Percentiles rank a stretch among this genome's conserved stretches.
Conservation (phyloP, 140 eudicot genomes). For the Eryngium alpinum region DNA sequence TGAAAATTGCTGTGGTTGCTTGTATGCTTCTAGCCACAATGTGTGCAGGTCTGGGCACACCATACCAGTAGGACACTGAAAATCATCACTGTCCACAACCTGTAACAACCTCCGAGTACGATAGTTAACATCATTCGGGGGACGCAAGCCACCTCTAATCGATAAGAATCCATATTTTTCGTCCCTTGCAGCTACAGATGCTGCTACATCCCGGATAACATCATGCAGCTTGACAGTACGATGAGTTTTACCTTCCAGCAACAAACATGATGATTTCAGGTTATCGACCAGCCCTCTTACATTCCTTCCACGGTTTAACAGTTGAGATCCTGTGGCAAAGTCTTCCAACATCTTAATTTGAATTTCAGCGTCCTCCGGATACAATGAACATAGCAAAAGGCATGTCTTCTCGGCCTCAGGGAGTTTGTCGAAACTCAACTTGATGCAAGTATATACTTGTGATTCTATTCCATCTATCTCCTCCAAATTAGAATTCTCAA, state of each 20-base stretch:
- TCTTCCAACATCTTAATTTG: background rate
- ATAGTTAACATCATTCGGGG: background rate
- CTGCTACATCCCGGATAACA: too few relatives aligned
- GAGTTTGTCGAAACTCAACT: constrained; percentile 10
- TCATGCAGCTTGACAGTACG: background rate
- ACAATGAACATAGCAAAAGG: constrained; percentile 15
- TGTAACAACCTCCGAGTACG: background rate
- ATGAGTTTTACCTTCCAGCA: background rate
- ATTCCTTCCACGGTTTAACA: background rate
- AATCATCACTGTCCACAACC: background rate
- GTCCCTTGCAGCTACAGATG: too few relatives aligned
- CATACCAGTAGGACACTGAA: background rate
- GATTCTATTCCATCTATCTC: too few relatives aligned
- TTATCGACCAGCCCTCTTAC: background rate
- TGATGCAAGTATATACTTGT: background rate
- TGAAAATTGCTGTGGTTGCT: background rate
- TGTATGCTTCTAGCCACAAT: background rate
- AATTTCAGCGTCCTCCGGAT: constrained; percentile 8
- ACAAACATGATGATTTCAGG: constrained; percentile 9
- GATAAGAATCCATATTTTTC: background rate
- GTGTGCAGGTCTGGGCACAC: constrained; percentile 5
- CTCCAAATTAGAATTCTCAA: background rate
- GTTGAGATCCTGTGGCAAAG: too few relatives aligned
- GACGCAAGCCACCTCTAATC: background rate
- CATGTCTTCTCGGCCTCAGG: background rate